Percentiles rank a stretch among this genome's conserved stretches.
Conservation (phyloP, 2,329 filamentous ascomycete species). For the Fusarium sulawesiense region DNA sequence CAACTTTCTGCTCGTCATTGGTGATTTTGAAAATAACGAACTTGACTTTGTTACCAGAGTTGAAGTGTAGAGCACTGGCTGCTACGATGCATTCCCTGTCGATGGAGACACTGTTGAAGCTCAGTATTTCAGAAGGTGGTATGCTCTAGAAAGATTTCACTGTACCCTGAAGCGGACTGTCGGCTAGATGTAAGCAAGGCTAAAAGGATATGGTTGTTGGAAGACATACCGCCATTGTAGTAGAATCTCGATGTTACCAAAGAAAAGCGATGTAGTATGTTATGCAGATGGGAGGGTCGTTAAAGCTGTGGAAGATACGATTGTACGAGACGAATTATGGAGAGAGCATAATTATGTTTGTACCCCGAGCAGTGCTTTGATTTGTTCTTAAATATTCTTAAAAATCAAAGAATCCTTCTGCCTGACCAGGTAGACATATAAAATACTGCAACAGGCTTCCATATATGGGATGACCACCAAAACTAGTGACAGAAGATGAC, state of each 20-base stretch:
- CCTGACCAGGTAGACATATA: constrained; percentile 18
- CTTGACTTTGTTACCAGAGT: constrained; percentile 16
- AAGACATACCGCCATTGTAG: constrained; percentile 8
- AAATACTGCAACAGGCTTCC: neutral
- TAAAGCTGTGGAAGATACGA: neutral
- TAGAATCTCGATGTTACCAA: neutral
- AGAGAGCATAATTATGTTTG: fast-evolving
- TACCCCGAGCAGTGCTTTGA: fast-evolving
- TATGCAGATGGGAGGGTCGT: neutral
- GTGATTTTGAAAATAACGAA: constrained; percentile 37
- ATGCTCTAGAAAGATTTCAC: neutral
- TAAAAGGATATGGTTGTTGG: fast-evolving
- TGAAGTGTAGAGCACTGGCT: constrained; percentile 16
- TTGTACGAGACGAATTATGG: neutral
- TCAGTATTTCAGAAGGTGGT: neutral
- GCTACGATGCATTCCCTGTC: constrained; percentile 28
- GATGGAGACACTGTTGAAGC: constrained; percentile 18
- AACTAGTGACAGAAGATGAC: neutral
- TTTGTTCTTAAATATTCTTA: fast-evolving
- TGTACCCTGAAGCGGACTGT: constrained; percentile 22
- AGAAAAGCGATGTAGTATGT: neutral
- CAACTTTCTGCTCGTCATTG: constrained; percentile 23
- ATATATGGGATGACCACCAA: neutral
- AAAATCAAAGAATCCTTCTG: neutral
- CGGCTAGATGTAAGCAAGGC: neutral